Evolutionary conservation across 768 basidiomycete genomes (phyloP), one percentile per base, ranked within the genome.

Genomic region (Kwoniella sp.): DNA sequence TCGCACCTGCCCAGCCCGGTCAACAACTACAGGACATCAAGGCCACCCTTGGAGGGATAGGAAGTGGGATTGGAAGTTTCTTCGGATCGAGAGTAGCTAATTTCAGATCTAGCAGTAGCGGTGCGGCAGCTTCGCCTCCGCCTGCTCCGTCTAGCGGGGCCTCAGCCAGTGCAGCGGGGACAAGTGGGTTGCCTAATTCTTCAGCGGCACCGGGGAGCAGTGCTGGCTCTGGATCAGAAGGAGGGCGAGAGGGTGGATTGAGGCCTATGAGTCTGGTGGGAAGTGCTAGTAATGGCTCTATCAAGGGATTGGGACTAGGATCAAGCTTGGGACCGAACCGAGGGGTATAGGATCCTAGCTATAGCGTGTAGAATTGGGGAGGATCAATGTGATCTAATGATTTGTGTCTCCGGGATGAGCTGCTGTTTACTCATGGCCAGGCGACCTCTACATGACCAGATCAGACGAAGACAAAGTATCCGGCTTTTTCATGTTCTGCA

Each of bases 11-110:
- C 38, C 9, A 41, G 38, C 22, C 38, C 25, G 38, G 62, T 4
- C 68, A 63, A 4, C 70, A 72, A 31, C 31, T 76, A 4, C 68
- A 70, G 3, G 78, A 79, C 31, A 73, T 81, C 52, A 58, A 61
- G 29, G 67, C 73, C 26, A 75, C 79, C 4, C 45, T 81, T 1
- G 79, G 79, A 4, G 78, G 76, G 1, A 76, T 80, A 23, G 77
- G 79, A 2, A 68, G 61, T 11, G 75, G 78, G 3, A 70, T 80
- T 37, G 79, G 79, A 1, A 74, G 75, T 58, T 79, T 79, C 64
- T 77, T 79, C 34, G 78, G 78, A 0, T 66, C 59, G 20, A 72
- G 69, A 59, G 65, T 78, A 12, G 73, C 73, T 1, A 69, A 61
- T 29, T 70, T 78, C 17, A 62, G 75, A 54, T 54, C 52, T 7